Percentiles rank a stretch among this genome's conserved stretches.
Evolutionary conservation across 202 grass and related monocot species (phyloP).

Genomic region (Musa balbisiana): DNA sequence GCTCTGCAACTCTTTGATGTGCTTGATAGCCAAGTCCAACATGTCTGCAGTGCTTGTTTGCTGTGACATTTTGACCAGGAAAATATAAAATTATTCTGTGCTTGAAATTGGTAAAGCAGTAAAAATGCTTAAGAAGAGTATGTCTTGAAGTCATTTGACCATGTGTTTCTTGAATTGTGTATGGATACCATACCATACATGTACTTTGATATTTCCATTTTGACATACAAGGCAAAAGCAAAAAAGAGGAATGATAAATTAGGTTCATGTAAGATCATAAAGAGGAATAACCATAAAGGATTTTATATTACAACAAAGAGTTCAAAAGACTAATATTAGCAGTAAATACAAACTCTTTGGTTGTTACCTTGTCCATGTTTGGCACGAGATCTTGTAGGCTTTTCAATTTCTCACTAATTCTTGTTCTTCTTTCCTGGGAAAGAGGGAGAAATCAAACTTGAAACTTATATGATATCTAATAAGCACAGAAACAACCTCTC

Average conservation of each 20-base stretch:
- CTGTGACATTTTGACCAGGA: not conserved
- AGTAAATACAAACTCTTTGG: too few species aligned
- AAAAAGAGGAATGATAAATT: not conserved
- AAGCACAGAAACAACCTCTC: too few species aligned
- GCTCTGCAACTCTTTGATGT: not conserved
- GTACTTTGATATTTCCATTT: not conserved
- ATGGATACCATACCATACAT: too few species aligned
- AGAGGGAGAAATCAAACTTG: not conserved
- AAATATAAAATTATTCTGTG: not conserved
- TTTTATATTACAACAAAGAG: too few species aligned
- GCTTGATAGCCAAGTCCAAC: not conserved
- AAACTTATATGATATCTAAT: too few species aligned
- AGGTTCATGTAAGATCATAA: not conserved
- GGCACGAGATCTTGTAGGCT: not conserved
- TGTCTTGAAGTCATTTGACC: too few species aligned
- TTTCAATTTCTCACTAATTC: conserved; percentile 1
- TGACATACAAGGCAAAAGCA: not conserved
- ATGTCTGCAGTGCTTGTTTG: conserved; percentile 11
- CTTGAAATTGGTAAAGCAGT: not conserved
- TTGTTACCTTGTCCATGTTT: not conserved
- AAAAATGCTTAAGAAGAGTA: too few species aligned
- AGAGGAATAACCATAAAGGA: too few species aligned
- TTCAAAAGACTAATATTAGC: too few species aligned
- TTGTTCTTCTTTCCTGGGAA: not conserved
- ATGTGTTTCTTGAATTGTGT: too few species aligned